Conservation (phyloP, 805 yeast species). For the Kregervanrija fluxuum region DNA sequence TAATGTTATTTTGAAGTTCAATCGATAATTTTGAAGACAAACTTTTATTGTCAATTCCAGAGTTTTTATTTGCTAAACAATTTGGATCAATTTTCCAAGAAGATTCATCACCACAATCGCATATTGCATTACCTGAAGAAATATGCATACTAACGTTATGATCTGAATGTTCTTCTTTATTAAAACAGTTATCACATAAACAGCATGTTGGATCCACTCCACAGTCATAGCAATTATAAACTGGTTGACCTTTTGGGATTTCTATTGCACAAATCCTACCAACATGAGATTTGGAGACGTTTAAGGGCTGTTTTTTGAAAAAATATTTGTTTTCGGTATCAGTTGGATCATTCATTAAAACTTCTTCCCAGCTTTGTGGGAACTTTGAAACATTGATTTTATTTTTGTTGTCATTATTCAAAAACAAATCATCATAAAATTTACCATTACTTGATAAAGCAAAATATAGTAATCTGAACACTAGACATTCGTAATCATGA, state of each 20-base stretch:
- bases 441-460: conserved; percentile 9
- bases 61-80: conserved; percentile 32
- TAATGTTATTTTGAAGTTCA: conserved; percentile 16
- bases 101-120: conserved; percentile 68
- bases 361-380: conserved; percentile 21
- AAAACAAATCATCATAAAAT: conserved; percentile 7
- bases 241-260: conserved; percentile 54
- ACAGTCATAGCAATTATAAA: conserved; percentile 70
- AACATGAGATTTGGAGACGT: conserved; percentile 32
- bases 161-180: conserved; percentile 55
- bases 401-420: not conserved
- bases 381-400: conserved; percentile 6
- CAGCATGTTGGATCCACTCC: conserved; percentile 77
- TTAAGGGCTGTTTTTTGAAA: conserved; percentile 13
- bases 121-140: conserved; percentile 49
- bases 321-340: conserved; percentile 15
- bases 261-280: conserved; percentile 67
- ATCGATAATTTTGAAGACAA: conserved; percentile 13
- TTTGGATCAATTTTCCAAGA: conserved; percentile 51
- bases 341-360: conserved; percentile 8
- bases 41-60: conserved; percentile 2
- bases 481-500: conserved; percentile 3
- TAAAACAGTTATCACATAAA: conserved; percentile 65
- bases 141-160: conserved; percentile 55
- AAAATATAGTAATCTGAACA: conserved; percentile 11